A percentile compares a stretch with the other conserved stretches of the same genome.
Conservation (phyloP, 2,329 filamentous ascomycete species). For the Aspergillus cejpii region DNA sequence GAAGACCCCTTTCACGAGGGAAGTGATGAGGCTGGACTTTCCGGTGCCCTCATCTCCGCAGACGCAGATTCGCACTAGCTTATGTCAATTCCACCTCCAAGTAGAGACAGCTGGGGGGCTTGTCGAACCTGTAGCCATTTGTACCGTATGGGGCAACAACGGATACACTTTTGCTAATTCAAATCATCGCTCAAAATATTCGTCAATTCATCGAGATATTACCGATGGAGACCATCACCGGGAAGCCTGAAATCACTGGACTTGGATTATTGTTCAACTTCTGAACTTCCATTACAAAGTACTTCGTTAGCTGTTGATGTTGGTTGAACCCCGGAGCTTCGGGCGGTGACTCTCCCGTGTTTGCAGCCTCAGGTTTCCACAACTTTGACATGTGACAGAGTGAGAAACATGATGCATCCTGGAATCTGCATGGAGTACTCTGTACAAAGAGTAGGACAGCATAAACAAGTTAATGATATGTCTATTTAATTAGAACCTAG, state of each 20-base stretch:
- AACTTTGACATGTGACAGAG: background rate
- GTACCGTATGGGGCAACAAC: no score
- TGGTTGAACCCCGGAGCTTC: conserved; percentile 13
- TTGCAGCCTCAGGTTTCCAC: conserved; percentile 14
- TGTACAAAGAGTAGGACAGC: background rate
- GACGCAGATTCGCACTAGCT: conserved; percentile 78
- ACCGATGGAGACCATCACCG: background rate
- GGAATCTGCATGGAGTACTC: no score
- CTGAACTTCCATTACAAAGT: no score
- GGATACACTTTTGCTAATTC: conserved; percentile 4
- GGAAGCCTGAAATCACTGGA: background rate
- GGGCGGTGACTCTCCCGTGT: conserved; percentile 15
- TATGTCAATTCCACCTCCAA: conserved; percentile 7
- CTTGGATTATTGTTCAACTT: background rate
- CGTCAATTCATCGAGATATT: background rate
- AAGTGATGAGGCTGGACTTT: conserved; percentile 88
- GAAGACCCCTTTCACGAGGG: conserved; percentile 94
- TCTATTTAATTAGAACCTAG: no score
- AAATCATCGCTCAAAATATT: conserved; percentile 11
- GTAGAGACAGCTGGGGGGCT: background rate
- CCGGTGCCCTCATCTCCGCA: conserved; percentile 95
- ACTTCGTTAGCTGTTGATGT: background rate
- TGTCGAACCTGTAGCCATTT: conserved; percentile 24
- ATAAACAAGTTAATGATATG: no score
- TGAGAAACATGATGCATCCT: background rate